These are phyloP conservation scores for Gracilaria caudata DNA, from an alignment of 23 red algal genomes.

Conservation along the genomic window DNA sequence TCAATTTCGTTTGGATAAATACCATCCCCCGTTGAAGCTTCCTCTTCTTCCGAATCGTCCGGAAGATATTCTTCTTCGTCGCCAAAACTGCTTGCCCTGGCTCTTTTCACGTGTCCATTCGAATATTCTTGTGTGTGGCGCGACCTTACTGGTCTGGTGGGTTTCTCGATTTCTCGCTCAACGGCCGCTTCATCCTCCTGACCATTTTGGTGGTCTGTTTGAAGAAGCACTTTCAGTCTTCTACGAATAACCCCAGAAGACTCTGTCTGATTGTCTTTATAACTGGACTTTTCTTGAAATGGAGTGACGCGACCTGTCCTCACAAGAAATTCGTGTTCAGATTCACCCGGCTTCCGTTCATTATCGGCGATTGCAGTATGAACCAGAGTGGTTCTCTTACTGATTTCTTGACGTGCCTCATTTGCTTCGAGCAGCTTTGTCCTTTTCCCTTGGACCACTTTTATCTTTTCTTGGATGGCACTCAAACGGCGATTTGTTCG, in stretches of 20 bases:
- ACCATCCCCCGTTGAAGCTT: slow-evolving; percentile 3
- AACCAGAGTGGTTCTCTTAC: neutral
- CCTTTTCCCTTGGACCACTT: slow-evolving; percentile 15
- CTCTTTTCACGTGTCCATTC: neutral
- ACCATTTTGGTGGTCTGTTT: neutral
- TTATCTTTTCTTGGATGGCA: slow-evolving; percentile 4
- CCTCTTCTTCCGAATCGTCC: slow-evolving; percentile 28
- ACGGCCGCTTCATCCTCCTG: neutral
- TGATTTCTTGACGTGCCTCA: slow-evolving; percentile 33
- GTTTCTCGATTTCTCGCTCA: neutral
- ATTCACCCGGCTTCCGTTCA: slow-evolving; percentile 41
- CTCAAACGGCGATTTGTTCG: slow-evolving; percentile 25
- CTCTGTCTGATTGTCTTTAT: neutral
- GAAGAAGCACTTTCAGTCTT: neutral
- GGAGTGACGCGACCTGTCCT: slow-evolving; percentile 71
- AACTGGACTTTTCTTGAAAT: slow-evolving; percentile 41
- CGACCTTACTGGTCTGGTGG: neutral
- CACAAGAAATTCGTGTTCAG: slow-evolving; percentile 65
- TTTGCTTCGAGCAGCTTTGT: slow-evolving; percentile 28
- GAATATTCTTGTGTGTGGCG: neutral
- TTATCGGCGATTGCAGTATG: neutral
- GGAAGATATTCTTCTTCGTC: slow-evolving; percentile 52
- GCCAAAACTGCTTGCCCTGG: neutral
- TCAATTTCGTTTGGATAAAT: neutral
- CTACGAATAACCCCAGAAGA: slow-evolving; percentile 7